Evolutionary conservation across 2,329 filamentous ascomycete genomes (phyloP).

Genomic region (Colletotrichum paranaense): DNA sequence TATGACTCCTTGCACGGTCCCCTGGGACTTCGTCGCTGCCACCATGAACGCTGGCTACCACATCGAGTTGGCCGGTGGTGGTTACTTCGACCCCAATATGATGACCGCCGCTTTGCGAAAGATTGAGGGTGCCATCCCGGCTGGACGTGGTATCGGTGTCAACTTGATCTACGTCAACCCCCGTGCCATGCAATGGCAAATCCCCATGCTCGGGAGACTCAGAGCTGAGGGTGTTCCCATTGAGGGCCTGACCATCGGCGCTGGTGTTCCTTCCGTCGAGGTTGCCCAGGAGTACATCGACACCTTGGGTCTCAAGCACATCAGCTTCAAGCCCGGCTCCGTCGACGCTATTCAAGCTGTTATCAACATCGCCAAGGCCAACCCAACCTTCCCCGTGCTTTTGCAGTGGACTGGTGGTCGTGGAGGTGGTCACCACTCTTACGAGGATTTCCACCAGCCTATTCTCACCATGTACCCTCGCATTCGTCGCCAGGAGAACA

Average conservation of each 20-base stretch:
- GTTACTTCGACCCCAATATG: conserved; percentile 84
- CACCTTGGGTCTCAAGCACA: conserved; percentile 92
- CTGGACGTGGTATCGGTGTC: conserved; percentile 87
- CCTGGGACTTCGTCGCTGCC: conserved; percentile 91
- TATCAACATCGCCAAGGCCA: conserved; percentile 94
- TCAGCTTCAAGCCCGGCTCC: conserved; percentile 93
- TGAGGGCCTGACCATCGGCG: conserved; percentile 91
- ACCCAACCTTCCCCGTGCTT: conserved; percentile 91
- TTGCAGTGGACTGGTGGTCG: conserved; percentile 96
- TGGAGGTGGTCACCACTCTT: conserved; percentile 94
- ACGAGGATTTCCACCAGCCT: conserved; percentile 94
- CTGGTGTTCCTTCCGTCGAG: conserved; percentile 92
- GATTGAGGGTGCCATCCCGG: conserved; percentile 85
- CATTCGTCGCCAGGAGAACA: conserved; percentile 86
- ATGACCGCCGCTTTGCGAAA: conserved; percentile 87
- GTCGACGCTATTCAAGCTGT: conserved; percentile 88
- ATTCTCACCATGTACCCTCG: conserved; percentile 91
- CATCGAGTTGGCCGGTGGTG: conserved; percentile 89
- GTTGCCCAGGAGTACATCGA: conserved; percentile 94
- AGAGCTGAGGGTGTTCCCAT: conserved; percentile 89
- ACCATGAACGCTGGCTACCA: conserved; percentile 97
- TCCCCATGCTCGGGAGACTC: conserved; percentile 83
- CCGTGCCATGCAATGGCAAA: conserved; percentile 91
- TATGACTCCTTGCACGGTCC: conserved; percentile 92
- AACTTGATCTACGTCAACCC: conserved; percentile 95